phyloP scores from a whole-genome alignment of 352 stramenopile species.

The Phytophthora pisi region DNA sequence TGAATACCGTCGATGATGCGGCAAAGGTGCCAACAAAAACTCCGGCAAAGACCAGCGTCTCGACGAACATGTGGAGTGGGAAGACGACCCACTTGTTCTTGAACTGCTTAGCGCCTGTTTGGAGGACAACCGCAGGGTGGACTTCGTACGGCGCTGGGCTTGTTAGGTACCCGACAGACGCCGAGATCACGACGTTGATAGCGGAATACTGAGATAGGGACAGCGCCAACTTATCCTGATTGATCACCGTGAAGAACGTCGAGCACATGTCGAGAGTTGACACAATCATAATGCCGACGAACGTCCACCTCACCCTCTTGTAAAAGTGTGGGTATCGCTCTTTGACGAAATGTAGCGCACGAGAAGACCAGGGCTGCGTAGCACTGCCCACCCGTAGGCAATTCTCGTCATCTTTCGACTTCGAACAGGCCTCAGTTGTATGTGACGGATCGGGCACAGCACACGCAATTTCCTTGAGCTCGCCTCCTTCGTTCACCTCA shows the following conservation, averaged over 20 bases:
- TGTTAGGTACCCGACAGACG: conserved; percentile 68
- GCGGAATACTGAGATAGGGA: conserved; percentile 80
- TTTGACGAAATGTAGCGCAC: conserved; percentile 34
- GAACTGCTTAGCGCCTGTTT: conserved; percentile 58
- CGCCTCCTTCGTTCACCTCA: conserved; percentile 38
- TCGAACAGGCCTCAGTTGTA: not conserved
- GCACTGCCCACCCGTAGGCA: not conserved
- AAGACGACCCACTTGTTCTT: conserved; percentile 82
- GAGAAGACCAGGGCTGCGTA: conserved; percentile 25
- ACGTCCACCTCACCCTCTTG: conserved; percentile 81
- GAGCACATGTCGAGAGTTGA: conserved; percentile 75
- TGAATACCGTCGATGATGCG: conserved; percentile 73
- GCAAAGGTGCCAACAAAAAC: conserved; percentile 83
- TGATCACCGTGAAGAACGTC: conserved; percentile 56
- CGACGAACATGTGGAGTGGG: conserved; percentile 79
- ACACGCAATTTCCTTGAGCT: conserved; percentile 25
- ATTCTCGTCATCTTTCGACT: not conserved
- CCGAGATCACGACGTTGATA: conserved; percentile 71
- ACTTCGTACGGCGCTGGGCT: conserved; percentile 69
- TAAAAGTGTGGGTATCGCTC: conserved; percentile 59
- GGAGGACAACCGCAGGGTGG: conserved; percentile 57
- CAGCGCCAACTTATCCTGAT: conserved; percentile 44
- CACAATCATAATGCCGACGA: conserved; percentile 72
- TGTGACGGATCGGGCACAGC: conserved; percentile 3
- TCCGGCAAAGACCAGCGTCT: conserved; percentile 68